Evolutionary conservation across 768 basidiomycete genomes (phyloP).

Genomic region (Termitomyces sp.): DNA sequence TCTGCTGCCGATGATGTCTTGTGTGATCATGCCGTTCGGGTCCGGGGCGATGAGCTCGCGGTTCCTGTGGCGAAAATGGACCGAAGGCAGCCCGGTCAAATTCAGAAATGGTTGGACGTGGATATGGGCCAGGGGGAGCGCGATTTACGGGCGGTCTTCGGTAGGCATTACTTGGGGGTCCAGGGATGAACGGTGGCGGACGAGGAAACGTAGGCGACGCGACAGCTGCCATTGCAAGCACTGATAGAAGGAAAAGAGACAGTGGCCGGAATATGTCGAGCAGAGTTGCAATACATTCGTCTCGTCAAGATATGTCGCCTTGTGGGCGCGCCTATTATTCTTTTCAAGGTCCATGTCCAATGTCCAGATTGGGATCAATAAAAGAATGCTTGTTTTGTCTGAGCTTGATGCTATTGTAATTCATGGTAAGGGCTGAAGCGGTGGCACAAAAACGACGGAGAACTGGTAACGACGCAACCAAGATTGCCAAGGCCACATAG

Average conservation of each 20-base stretch:
- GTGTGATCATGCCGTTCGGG: not conserved
- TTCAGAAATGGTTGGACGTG: not conserved
- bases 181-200: not conserved
- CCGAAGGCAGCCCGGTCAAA: not conserved
- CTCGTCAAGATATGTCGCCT: not conserved
- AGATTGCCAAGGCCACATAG: too few relatives aligned
- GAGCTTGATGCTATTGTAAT: not conserved
- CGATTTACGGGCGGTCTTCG: not conserved
- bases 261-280: not conserved
- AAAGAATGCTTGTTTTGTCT: not conserved
- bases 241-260: not conserved
- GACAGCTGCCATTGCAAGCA: not conserved
- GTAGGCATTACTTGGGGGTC: not conserved
- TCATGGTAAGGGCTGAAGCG: not conserved
- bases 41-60: too few relatives aligned
- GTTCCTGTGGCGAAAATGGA: not conserved
- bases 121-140: not conserved
- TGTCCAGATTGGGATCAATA: not conserved
- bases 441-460: not conserved
- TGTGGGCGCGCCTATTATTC: constrained; percentile 1
- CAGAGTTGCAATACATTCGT: not conserved
- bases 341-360: not conserved
- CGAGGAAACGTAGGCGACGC: not conserved
- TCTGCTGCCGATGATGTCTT: not conserved
- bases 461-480: not conserved